Evolutionary conservation across 306 rosid genomes (phyloP).

Genomic region (Datisca glomerata): DNA sequence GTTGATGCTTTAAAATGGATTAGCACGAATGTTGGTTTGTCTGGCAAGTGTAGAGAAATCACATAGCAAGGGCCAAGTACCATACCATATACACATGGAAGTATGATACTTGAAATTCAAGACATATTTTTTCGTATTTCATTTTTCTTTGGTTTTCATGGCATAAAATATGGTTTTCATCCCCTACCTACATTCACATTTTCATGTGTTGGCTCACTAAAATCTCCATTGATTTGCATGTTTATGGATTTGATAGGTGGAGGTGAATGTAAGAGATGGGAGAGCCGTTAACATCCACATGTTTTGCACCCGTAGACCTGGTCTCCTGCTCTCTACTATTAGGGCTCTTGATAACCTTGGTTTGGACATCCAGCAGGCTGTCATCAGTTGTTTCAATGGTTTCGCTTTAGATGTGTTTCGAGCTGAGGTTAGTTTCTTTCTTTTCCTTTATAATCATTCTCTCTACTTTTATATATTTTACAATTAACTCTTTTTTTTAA

Average conservation of each 20-base stretch:
- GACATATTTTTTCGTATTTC: too few relatives aligned
- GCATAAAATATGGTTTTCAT: too few relatives aligned
- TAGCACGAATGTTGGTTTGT: too few relatives aligned
- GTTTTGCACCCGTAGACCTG: conserved; percentile 89
- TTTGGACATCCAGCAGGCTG: conserved; percentile 94
- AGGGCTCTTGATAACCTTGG: conserved; percentile 86
- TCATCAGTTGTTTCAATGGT: conserved; percentile 94
- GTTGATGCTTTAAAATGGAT: too few relatives aligned
- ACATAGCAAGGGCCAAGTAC: too few relatives aligned
- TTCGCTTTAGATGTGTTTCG: conserved; percentile 92
- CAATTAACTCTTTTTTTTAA: neutral
- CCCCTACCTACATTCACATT: too few relatives aligned
- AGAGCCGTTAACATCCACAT: conserved; percentile 93
- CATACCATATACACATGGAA: too few relatives aligned
- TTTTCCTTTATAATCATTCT: neutral
- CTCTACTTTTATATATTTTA: neutral
- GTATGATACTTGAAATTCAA: too few relatives aligned
- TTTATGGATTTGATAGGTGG: conserved; percentile 47
- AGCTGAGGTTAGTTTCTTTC: conserved; percentile 66
- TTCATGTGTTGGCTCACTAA: too few relatives aligned
- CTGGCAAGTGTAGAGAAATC: too few relatives aligned
- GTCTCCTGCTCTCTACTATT: conserved; percentile 84
- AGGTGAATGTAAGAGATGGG: conserved; percentile 82
- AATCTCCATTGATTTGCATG: neutral
- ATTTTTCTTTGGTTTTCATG: too few relatives aligned